phyloP scores from a whole-genome alignment of 805 yeast genomes.

The Pichia scutulata region DNA sequence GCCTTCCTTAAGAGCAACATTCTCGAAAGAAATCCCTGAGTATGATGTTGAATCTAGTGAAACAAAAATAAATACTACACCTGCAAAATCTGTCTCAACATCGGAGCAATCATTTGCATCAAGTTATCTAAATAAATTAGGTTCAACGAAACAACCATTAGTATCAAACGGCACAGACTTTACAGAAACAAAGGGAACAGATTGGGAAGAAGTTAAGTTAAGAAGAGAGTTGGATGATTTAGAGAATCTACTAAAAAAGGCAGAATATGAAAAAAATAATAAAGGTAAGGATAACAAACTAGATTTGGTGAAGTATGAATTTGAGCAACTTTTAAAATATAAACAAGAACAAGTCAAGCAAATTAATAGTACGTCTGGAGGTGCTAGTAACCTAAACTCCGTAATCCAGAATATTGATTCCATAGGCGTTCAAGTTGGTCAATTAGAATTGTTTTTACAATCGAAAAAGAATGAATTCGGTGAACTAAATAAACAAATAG shows the following conservation, averaged over 20 bases:
- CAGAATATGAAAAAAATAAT: constrained; percentile 40
- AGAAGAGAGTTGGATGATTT: constrained; percentile 70
- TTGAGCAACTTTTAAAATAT: constrained; percentile 74
- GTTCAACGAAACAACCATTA: constrained; percentile 29
- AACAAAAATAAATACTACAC: constrained; percentile 28
- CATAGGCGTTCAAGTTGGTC: constrained; percentile 69
- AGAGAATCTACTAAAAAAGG: constrained; percentile 55
- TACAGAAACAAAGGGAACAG: constrained; percentile 65
- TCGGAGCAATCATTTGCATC: constrained; percentile 41
- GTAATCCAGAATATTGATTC: constrained; percentile 56
- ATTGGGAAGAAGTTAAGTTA: constrained; percentile 87
- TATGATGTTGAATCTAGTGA: constrained; percentile 56
- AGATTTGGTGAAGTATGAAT: constrained; percentile 45
- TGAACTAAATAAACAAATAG: constrained; percentile 35
- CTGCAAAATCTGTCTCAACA: constrained; percentile 11
- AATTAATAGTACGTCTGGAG: constrained; percentile 24
- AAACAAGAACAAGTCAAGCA: constrained; percentile 53
- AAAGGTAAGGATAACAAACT: constrained; percentile 24
- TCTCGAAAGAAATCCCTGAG: constrained; percentile 75
- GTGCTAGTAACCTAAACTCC: constrained; percentile 35
- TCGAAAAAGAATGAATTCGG: constrained; percentile 55
- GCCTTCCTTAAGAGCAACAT: constrained; percentile 81
- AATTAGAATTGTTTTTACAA: constrained; percentile 60
- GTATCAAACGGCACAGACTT: constrained; percentile 55
- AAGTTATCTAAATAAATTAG: constrained; percentile 48